These are phyloP conservation scores for Sordariomycetes sp. DNA, from an alignment of 2,329 filamentous ascomycete species.

Conservation along the genomic window DNA sequence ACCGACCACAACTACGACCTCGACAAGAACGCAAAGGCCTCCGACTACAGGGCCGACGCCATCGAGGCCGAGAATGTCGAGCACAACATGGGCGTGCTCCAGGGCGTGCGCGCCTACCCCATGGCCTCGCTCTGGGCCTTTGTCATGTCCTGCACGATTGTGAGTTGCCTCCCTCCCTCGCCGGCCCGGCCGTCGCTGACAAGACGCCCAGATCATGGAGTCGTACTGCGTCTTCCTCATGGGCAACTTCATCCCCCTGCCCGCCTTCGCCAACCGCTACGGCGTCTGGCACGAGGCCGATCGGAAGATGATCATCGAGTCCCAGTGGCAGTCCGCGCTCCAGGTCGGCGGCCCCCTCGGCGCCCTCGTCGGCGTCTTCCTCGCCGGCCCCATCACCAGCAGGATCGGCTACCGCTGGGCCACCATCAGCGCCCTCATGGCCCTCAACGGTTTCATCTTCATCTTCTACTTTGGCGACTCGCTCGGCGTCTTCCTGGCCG, in stretches of 20 bases:
- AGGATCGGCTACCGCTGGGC: slow-evolving; percentile 26
- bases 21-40: slow-evolving; percentile 2
- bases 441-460: slow-evolving; percentile 28
- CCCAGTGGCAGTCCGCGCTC: slow-evolving; percentile 18
- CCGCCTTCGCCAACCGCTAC: slow-evolving; percentile 24
- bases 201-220: slow-evolving; percentile 34
- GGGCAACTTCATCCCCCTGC: slow-evolving; percentile 22
- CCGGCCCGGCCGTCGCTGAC: not conserved
- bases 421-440: slow-evolving; percentile 24
- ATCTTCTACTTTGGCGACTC: slow-evolving; percentile 45
- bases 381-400: slow-evolving; percentile 27
- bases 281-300: slow-evolving; percentile 16
- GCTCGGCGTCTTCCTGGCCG: slow-evolving; percentile 31
- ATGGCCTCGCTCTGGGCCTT: slow-evolving; percentile 38
- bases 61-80: slow-evolving; percentile 27
- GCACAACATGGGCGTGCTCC: slow-evolving; percentile 27
- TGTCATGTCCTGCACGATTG: slow-evolving; percentile 39
- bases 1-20: slow-evolving; percentile 2
- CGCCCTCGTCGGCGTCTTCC: slow-evolving; percentile 23
- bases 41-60: slow-evolving; percentile 7
- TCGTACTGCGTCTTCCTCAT: slow-evolving; percentile 37
- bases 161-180: slow-evolving; percentile 16
- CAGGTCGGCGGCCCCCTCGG: slow-evolving; percentile 22
- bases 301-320: slow-evolving; percentile 12
- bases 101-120: slow-evolving; percentile 28